Base-by-base conservation (phyloP, 306 rosid genomes). In the Cajanus cajan region DNA sequence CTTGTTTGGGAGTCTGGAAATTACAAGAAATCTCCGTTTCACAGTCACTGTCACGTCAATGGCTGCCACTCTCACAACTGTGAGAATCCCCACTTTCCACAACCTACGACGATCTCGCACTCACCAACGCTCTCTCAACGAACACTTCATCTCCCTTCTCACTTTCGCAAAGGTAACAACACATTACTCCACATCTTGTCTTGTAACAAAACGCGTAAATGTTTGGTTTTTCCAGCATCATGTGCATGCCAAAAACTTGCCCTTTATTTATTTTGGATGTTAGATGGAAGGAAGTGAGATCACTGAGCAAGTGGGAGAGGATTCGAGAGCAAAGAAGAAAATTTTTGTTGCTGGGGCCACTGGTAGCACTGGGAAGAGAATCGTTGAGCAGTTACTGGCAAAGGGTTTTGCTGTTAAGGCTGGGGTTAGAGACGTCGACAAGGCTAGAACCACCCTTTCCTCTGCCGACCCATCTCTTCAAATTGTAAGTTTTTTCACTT, bases 261-360 rank as follows among this genome's bases (percentile, higher is more conserved):
- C 8, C 3, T 39, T 37, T 28, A 22, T 15, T 76, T 31, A 7
- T 58, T 11, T 72, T 72, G 41, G 40, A 16, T 81, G 71, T 37
- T 82, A 94, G 97, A 94, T 94, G 98, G 91, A 85, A 85, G 90
- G 91, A 41, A 58, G 74, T 75, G 92, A 86, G 84, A 90, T 90
- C 15, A 77, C 78, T 0, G 87, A 87, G 86, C 89, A 89, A 75
- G 82, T 78, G 13, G 84, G 55, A 8, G 84, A 81, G 25, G 86
- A 78, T 75, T 74, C 33, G 34, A 63, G 24, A 75, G 83, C 70
- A 28, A 85, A 82, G 87, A 94, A 79, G 87, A 94, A 89, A 74
- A 68, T 92, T 7, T 94, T 94, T 87, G 98, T 94, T 62, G 98
- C 95, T 40, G 98, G 98, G 12, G 97, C 98, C 9, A 88, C 97